These are phyloP conservation scores for Fusarium robinianum DNA, from an alignment of 2,329 filamentous ascomycete genomes.

Conservation along the genomic window DNA sequence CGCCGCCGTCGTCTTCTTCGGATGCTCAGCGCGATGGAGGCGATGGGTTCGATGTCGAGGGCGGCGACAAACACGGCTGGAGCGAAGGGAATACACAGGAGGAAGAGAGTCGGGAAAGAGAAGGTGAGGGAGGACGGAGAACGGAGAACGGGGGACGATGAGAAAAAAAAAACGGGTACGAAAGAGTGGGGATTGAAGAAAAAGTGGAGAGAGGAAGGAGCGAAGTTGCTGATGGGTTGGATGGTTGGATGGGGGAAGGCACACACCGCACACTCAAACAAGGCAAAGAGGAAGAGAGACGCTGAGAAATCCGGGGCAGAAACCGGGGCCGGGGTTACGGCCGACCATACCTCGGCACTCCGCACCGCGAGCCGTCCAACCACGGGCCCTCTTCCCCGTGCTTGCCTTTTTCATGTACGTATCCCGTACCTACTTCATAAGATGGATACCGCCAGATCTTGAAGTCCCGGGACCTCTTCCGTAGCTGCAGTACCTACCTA, in stretches of 20 bases:
- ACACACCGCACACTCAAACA: background rate
- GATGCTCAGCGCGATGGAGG: constrained; percentile 2
- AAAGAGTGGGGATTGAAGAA: constrained; percentile 18
- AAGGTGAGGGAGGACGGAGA: constrained; percentile 1
- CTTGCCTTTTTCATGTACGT: constrained; percentile 19
- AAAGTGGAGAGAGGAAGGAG: constrained; percentile 20
- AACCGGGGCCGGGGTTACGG: constrained; percentile 23
- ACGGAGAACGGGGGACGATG: background rate
- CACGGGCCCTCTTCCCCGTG: constrained; percentile 12
- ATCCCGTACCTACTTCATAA: too few species aligned
- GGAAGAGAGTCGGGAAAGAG: too few species aligned
- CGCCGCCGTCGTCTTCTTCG: constrained; percentile 2
- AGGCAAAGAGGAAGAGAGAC: constrained; percentile 2
- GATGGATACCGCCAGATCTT: too few species aligned
- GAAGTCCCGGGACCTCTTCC: too few species aligned
- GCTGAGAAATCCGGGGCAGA: constrained; percentile 37
- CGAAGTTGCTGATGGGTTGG: constrained; percentile 5
- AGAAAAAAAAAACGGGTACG: constrained; percentile 18
- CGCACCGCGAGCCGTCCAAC: constrained; percentile 7
- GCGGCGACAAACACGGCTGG: background rate
- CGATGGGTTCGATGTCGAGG: background rate
- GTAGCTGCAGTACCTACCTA: too few species aligned
- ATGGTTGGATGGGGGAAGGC: too few species aligned
- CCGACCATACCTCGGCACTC: constrained; percentile 34
- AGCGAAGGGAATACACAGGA: too few species aligned